Percentiles rank a stretch among this genome's conserved stretches.
These are phyloP conservation scores for Fallopia convolvulus DNA, from an alignment of 148 eudicot genomes.

Conservation along the genomic window DNA sequence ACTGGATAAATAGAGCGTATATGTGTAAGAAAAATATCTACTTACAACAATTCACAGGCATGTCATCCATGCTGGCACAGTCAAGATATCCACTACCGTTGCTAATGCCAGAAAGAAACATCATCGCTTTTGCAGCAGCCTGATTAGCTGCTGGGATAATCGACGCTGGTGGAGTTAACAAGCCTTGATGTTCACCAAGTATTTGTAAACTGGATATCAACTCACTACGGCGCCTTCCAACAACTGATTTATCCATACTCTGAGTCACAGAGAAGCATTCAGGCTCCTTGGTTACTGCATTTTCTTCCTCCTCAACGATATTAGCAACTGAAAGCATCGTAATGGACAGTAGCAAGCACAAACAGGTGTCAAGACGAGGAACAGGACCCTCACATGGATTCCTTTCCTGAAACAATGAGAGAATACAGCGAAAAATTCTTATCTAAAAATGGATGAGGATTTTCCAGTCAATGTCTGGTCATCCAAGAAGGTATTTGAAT, in stretches of 20 bases:
- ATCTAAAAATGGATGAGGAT: not conserved
- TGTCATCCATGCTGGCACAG: slow-evolving; percentile 58
- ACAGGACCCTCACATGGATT: slow-evolving; percentile 86
- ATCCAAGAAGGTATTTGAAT: not conserved
- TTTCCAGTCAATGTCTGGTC: not conserved
- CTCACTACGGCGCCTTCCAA: slow-evolving; percentile 41
- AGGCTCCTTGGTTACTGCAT: slow-evolving; percentile 25
- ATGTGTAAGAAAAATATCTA: not conserved
- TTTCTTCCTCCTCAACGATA: slow-evolving; percentile 71
- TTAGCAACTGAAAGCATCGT: slow-evolving; percentile 56
- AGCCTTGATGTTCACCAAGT: slow-evolving; percentile 70
- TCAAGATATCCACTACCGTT: slow-evolving; percentile 64
- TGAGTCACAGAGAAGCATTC: slow-evolving; percentile 21
- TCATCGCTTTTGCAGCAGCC: slow-evolving; percentile 85
- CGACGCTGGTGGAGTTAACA: slow-evolving; percentile 66
- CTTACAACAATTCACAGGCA: slow-evolving; percentile 70
- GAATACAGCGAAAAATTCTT: not conserved
- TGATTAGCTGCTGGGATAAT: slow-evolving; percentile 64
- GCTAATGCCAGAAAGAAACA: slow-evolving; percentile 67
- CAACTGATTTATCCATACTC: slow-evolving; percentile 26
- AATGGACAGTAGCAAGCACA: slow-evolving; percentile 77
- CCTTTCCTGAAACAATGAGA: slow-evolving; percentile 56
- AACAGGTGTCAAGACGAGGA: slow-evolving; percentile 87
- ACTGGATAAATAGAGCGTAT: too few relatives aligned
- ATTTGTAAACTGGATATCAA: slow-evolving; percentile 71